Evolutionary conservation across 768 basidiomycete species (phyloP).

Genomic region (Xerocomellus amylosporus): DNA sequence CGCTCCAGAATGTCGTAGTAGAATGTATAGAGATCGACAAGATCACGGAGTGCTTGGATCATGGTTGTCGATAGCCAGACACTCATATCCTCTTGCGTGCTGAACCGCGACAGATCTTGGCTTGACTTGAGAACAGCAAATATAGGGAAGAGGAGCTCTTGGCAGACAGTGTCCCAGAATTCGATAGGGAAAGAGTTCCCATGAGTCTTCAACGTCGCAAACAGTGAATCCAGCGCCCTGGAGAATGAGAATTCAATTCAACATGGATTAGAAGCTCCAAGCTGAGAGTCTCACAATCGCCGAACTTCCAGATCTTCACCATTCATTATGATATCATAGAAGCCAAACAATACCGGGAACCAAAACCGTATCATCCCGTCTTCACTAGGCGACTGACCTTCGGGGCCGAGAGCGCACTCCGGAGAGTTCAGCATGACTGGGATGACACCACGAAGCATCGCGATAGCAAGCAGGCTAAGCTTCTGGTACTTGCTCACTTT

Average conservation of each 20-base stretch:
- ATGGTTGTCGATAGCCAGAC: conserved; percentile 99
- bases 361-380: conserved; percentile 95
- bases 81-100: conserved; percentile 97
- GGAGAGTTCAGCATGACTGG: conserved; percentile 86
- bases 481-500: conserved; percentile 99
- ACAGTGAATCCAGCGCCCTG: conserved; percentile 96
- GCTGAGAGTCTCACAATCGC: conserved; percentile 67
- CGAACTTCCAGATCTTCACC: conserved; percentile 98
- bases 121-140: conserved; percentile 94
- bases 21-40: conserved; percentile 93
- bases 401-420: conserved; percentile 51
- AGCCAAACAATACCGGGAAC: conserved; percentile 96
- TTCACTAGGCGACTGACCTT: conserved; percentile 45
- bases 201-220: conserved; percentile 88
- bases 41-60: conserved; percentile 94
- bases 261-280: neutral
- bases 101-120: conserved; percentile 89
- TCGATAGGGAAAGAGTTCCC: conserved; percentile 82
- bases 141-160: conserved; percentile 96
- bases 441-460: conserved; percentile 91
- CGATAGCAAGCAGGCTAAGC: conserved; percentile 93
- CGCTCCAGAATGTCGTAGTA: conserved; percentile 90
- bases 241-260: conserved; percentile 4
- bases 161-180: conserved; percentile 98
- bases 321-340: conserved; percentile 99